Base-by-base conservation (phyloP, 1,139 yeast species). In the Pichia sp. region DNA sequence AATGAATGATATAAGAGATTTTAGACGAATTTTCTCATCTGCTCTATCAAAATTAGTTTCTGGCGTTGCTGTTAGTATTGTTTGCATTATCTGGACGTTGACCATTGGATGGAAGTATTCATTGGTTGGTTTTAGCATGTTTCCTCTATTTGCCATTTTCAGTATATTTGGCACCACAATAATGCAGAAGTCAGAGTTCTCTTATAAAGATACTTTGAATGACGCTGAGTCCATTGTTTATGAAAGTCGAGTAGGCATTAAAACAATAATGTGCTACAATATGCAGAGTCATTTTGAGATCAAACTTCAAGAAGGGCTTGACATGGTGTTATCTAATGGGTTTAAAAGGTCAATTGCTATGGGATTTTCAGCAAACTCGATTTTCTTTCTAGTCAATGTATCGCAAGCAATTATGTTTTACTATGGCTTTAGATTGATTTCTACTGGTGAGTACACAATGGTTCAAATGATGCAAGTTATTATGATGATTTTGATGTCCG, bases 91-190 rank as follows among this genome's bases (percentile, higher is more conserved):
- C 5, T 92, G 98, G 97, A 84, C 97, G 0, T 61, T 90, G 6
- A 75, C 76, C 0, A 67, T 78, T n/a, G 96, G 97, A 0, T 93
- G 98, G 98, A 87, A 85, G 62, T 72, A 93, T 50, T 81, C 97
- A 1, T 70, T 92, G 16, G 93, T 89, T 1, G 95, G 96, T 1
- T 63, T 90, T 10, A 77, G 96, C 0, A 75, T 90, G 67, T 77
- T 87, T 8, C 95, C 96, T 0, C 61, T 81, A 29, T 81, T 86
- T 55, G 69, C 78, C 3, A 19, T 80, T 0, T 69, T 81, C 6
- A 79, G 90, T 4, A 68, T 73, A 1, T 54, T 77, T 1, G 87
- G 84, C 65, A 82, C 90, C 1, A 60, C 65, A 1, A 49, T 83
- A 2, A 68, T 85, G 52, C 81, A 80, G 59, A 65, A 62, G 10